phyloP scores from a whole-genome alignment of 2,329 filamentous ascomycete species.

The Venturiaceae sp. region DNA sequence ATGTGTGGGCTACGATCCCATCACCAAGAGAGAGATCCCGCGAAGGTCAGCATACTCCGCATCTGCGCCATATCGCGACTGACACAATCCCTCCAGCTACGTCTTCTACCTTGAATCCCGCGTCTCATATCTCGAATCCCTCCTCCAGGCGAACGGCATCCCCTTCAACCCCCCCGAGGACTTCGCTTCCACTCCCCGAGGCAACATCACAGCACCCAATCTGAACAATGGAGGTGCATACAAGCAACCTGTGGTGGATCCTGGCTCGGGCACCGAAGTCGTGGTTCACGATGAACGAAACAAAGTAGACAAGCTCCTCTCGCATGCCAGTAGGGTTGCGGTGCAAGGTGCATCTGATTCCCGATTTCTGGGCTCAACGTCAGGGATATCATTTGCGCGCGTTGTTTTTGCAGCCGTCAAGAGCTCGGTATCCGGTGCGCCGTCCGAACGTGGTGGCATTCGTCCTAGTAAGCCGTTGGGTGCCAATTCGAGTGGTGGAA shows the following conservation, averaged over 20 bases:
- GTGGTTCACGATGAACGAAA: conserved; percentile 19
- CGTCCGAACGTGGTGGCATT: conserved; percentile 52
- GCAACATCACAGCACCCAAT: not conserved
- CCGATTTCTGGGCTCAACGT: conserved; percentile 72
- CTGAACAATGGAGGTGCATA: not conserved
- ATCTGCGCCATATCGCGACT: not conserved
- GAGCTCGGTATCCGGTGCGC: conserved; percentile 47
- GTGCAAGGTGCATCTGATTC: conserved; percentile 71
- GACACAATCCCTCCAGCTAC: conserved; percentile 48
- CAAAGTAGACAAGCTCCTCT: conserved; percentile 54
- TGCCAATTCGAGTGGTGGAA: conserved; percentile 43
- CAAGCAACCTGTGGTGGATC: not conserved
- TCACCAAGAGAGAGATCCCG: conserved; percentile 91
- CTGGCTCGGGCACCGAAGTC: conserved; percentile 8
- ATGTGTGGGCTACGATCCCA: conserved; percentile 93
- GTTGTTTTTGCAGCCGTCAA: conserved; percentile 94
- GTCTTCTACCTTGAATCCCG: conserved; percentile 90
- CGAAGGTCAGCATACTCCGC: conserved; percentile 42
- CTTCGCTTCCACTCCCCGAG: conserved; percentile 31
- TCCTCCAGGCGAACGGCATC: conserved; percentile 61
- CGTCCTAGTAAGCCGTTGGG: conserved; percentile 42
- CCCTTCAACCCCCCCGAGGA: conserved; percentile 59
- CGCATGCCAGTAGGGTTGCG: conserved; percentile 65
- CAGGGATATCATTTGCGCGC: conserved; percentile 86
- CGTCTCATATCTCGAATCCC: conserved; percentile 69